A percentile compares a stretch with the other conserved stretches of the same genome.
These are phyloP conservation scores for Ogataea chonburiensis DNA, from an alignment of 805 yeast genomes.

Conservation along the genomic window DNA sequence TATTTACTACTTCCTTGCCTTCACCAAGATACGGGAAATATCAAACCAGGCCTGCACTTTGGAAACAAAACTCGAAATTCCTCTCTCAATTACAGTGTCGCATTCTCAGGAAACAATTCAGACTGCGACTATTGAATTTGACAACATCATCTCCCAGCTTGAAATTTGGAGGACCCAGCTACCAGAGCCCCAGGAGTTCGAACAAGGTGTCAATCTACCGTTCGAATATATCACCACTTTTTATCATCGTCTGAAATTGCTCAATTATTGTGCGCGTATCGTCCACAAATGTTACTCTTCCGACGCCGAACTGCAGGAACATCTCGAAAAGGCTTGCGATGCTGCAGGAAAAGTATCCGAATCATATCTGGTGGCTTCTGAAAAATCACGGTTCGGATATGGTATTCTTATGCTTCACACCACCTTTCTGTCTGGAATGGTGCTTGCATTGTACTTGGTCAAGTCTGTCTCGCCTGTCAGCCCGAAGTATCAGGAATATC, in stretches of 20 bases:
- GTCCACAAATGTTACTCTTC: neutral
- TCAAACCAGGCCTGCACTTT: neutral
- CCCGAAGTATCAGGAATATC: neutral
- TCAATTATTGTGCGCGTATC: neutral
- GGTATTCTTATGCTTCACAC: constrained; percentile 1
- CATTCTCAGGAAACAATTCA: neutral
- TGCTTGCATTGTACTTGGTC: neutral
- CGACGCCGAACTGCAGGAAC: neutral
- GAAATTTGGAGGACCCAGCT: neutral
- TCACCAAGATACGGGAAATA: constrained; percentile 1
- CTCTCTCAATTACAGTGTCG: neutral
- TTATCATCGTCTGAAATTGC: neutral
- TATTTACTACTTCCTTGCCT: neutral
- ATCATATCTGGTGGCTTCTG: neutral
- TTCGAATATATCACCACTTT: neutral
- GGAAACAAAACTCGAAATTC: neutral
- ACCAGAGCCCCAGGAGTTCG: neutral
- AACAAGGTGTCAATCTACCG: neutral
- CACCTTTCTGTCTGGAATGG: neutral
- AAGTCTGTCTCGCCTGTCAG: neutral
- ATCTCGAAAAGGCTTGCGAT: neutral
- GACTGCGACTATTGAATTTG: neutral
- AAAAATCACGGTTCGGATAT: neutral
- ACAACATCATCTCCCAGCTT: neutral
- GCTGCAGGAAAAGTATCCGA: neutral